Conservation (phyloP, 2,329 filamentous ascomycete genomes). For the Myrmaecium sp. region DNA sequence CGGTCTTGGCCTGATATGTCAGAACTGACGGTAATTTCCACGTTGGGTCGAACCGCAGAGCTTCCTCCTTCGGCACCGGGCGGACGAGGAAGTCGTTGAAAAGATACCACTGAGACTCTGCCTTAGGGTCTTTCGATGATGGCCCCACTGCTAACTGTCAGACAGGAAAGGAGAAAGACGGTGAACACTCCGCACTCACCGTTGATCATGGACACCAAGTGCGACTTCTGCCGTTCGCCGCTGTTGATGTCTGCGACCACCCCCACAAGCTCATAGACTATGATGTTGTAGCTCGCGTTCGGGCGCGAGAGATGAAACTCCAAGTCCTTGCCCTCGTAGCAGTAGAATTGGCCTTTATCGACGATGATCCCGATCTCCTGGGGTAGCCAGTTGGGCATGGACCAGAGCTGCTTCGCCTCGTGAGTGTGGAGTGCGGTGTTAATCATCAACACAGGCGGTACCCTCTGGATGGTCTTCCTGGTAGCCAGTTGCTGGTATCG, state of each 20-base stretch:
- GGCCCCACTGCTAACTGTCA: slow-evolving; percentile 38
- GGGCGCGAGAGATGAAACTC: slow-evolving; percentile 60
- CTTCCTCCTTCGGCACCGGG: slow-evolving; percentile 63
- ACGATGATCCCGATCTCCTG: slow-evolving; percentile 88
- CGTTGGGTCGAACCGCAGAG: slow-evolving; percentile 68
- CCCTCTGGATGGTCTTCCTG: slow-evolving; percentile 63
- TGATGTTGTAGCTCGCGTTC: slow-evolving; percentile 66
- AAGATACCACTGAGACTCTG: slow-evolving; percentile 69
- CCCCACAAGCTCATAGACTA: slow-evolving; percentile 81
- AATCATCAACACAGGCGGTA: slow-evolving; percentile 75
- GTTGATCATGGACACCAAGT: slow-evolving; percentile 83
- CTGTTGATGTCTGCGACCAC: slow-evolving; percentile 81
- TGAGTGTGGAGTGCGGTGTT: slow-evolving; percentile 60
- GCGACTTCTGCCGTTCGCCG: slow-evolving; percentile 68
- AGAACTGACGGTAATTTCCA: slow-evolving; percentile 91
- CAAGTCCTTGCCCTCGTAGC: slow-evolving; percentile 84
- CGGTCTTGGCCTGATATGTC: slow-evolving; percentile 66
- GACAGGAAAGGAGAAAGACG: background rate
- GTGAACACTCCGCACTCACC: slow-evolving; percentile 36
- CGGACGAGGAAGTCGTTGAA: slow-evolving; percentile 96
- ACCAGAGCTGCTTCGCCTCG: slow-evolving; percentile 70
- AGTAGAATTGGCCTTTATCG: slow-evolving; percentile 81
- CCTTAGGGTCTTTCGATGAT: slow-evolving; percentile 40
- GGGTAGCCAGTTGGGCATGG: slow-evolving; percentile 76
- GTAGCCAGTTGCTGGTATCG: slow-evolving; percentile 79